phyloP scores from a whole-genome alignment of 768 basidiomycete species.

The Suillus placidus region DNA sequence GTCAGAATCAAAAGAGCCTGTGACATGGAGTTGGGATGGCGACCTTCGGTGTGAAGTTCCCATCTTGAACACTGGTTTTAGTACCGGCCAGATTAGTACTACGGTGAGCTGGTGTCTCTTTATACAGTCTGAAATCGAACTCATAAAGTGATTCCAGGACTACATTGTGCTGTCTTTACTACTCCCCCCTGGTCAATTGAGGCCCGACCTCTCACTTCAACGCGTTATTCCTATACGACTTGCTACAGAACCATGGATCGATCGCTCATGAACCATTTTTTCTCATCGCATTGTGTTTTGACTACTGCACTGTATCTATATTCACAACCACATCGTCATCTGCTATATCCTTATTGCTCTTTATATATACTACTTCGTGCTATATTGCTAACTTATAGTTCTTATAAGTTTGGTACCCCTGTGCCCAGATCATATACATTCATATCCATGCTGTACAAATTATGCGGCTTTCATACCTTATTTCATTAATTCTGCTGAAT shows the following conservation, averaged over 20 bases:
- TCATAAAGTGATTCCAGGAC: slow-evolving; percentile 45
- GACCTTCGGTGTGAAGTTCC: slow-evolving; percentile 45
- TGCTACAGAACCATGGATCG: slow-evolving; percentile 60
- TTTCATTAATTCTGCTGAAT: not conserved
- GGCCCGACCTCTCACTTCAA: slow-evolving; percentile 40
- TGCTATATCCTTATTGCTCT: slow-evolving; percentile 1
- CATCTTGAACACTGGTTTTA: slow-evolving; percentile 51
- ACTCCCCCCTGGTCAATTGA: slow-evolving; percentile 37
- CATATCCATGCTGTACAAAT: not conserved
- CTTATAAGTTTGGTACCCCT: not conserved
- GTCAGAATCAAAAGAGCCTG: slow-evolving; percentile 28
- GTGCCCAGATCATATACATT: not conserved
- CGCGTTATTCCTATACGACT: slow-evolving; percentile 59
- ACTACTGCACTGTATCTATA: slow-evolving; percentile 1
- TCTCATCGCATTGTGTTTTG: not conserved
- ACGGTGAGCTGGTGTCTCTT: slow-evolving; percentile 41
- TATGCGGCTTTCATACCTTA: not conserved
- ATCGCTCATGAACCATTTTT: slow-evolving; percentile 24
- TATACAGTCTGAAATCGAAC: not conserved
- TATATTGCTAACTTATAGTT: not conserved
- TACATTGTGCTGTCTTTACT: slow-evolving; percentile 55
- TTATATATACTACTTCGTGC: not conserved
- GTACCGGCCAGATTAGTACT: slow-evolving; percentile 48
- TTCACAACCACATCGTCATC: not conserved
- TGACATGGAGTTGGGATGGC: slow-evolving; percentile 65